Evolutionary conservation across 805 yeast genomes (phyloP).

Genomic region (Deakozyma indianensis): DNA sequence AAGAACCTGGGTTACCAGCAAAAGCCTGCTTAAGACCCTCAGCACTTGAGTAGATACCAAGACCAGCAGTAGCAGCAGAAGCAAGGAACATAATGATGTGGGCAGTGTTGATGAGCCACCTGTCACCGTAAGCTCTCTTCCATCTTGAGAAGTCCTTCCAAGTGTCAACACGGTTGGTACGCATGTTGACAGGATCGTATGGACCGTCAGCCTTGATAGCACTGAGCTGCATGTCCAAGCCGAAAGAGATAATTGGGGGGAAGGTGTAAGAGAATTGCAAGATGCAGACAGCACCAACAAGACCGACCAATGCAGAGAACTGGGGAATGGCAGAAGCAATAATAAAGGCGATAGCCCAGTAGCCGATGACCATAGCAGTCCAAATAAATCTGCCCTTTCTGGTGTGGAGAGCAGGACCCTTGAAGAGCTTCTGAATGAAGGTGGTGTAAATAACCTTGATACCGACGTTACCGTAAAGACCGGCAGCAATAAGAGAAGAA

Average conservation of each 20-base stretch:
- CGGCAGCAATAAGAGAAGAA: conserved; percentile 30
- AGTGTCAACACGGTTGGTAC: conserved; percentile 11
- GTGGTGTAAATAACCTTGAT: conserved; percentile 30
- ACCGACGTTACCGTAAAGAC: conserved; percentile 33
- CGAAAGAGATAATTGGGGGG: conserved; percentile 20
- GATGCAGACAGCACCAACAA: conserved; percentile 31
- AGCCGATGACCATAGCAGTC: conserved; percentile 23
- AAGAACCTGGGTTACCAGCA: too few species aligned
- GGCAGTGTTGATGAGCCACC: conserved; percentile 12
- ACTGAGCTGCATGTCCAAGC: conserved; percentile 6
- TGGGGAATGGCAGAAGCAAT: conserved; percentile 32
- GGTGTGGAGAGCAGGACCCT: conserved; percentile 22
- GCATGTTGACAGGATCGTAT: conserved; percentile 8
- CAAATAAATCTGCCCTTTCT: conserved; percentile 24
- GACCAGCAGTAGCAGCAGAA: conserved; percentile 18
- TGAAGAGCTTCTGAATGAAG: conserved; percentile 21
- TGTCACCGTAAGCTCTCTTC: conserved; percentile 18
- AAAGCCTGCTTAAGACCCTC: conserved; percentile 8
- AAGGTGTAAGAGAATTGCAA: conserved; percentile 33
- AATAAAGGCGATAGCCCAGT: conserved; percentile 31
- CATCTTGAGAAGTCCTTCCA: conserved; percentile 23
- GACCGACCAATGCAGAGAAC: conserved; percentile 24
- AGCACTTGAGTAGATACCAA: conserved; percentile 18
- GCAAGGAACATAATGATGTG: conserved; percentile 17
- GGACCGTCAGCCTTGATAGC: conserved; percentile 7